phyloP scores from a whole-genome alignment of 2,329 filamentous ascomycete species.

The Hymenoscyphus repandus region DNA sequence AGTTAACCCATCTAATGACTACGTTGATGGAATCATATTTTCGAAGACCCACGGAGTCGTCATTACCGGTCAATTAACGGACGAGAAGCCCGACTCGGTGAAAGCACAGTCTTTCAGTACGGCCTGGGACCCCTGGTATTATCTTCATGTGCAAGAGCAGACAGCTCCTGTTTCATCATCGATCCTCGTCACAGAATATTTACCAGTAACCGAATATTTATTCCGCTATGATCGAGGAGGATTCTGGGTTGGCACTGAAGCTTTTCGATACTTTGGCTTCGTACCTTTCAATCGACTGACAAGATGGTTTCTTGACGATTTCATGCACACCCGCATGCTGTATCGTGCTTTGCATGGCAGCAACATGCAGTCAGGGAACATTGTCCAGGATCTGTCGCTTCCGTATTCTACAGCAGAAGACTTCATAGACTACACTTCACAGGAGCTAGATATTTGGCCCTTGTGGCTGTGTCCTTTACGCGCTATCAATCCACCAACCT shows the following conservation, averaged over 20 bases:
- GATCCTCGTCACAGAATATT: conserved; percentile 30
- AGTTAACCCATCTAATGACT: conserved; percentile 38
- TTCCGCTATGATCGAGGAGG: conserved; percentile 57
- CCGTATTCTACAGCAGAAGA: conserved; percentile 42
- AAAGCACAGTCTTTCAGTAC: conserved; percentile 42
- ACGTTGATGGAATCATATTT: conserved; percentile 52
- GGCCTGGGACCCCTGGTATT: conserved; percentile 55
- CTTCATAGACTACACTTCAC: conserved; percentile 44
- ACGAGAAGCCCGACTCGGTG: conserved; percentile 24
- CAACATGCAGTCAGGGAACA: conserved; percentile 44
- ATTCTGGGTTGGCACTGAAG: conserved; percentile 59
- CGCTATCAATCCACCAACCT: conserved; percentile 16
- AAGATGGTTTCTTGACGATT: conserved; percentile 51
- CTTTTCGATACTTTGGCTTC: conserved; percentile 50
- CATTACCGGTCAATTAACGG: conserved; percentile 43
- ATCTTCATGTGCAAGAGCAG: conserved; percentile 46
- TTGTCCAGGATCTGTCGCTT: conserved; percentile 56
- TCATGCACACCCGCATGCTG: conserved; percentile 53
- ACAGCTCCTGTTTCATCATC: conserved; percentile 6
- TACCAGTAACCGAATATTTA: conserved; percentile 45
- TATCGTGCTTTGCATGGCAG: conserved; percentile 54
- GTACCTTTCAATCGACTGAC: conserved; percentile 51
- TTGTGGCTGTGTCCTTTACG: conserved; percentile 50
- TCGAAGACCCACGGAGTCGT: conserved; percentile 42
- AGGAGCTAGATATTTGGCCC: conserved; percentile 21